phyloP scores from a whole-genome alignment of 768 basidiomycete genomes.

The Dacryopinax spathularia region DNA sequence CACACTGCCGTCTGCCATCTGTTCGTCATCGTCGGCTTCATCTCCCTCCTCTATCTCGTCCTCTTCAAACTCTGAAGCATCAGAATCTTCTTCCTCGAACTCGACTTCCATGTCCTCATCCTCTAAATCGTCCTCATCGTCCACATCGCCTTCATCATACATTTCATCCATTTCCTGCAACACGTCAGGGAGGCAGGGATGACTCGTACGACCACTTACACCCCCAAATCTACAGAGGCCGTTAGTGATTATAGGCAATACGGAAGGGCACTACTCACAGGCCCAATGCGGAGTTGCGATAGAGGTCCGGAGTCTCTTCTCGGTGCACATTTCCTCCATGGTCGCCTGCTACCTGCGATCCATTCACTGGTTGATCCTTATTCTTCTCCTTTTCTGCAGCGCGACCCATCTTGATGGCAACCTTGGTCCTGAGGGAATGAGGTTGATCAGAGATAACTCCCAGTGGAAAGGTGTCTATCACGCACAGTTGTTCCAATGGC shows the following conservation, averaged over 20 bases:
- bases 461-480: slow-evolving; percentile 9
- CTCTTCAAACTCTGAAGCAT: slow-evolving; percentile 39
- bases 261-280: slow-evolving; percentile 40
- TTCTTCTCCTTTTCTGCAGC: slow-evolving; percentile 54
- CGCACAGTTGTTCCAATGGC: slow-evolving; percentile 81
- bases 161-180: slow-evolving; percentile 73
- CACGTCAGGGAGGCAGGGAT: slow-evolving; percentile 1
- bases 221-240: slow-evolving; percentile 46
- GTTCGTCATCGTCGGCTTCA: slow-evolving; percentile 35
- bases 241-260: background rate
- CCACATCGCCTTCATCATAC: slow-evolving; percentile 39
- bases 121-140: slow-evolving; percentile 65
- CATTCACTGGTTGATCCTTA: slow-evolving; percentile 30
- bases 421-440: slow-evolving; percentile 52
- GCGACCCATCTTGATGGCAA: slow-evolving; percentile 96
- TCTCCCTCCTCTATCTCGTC: slow-evolving; percentile 36
- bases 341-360: slow-evolving; percentile 44
- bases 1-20: slow-evolving; percentile 33
- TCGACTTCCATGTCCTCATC: slow-evolving; percentile 66
- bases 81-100: slow-evolving; percentile 69
- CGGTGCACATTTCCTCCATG: slow-evolving; percentile 40
- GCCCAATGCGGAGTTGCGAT: slow-evolving; percentile 89
- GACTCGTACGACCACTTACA: slow-evolving; percentile 34
- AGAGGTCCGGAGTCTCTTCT: slow-evolving; percentile 83
- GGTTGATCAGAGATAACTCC: background rate